Conservation (phyloP, 768 basidiomycete genomes). For the Rhizopogon salebrosus region DNA sequence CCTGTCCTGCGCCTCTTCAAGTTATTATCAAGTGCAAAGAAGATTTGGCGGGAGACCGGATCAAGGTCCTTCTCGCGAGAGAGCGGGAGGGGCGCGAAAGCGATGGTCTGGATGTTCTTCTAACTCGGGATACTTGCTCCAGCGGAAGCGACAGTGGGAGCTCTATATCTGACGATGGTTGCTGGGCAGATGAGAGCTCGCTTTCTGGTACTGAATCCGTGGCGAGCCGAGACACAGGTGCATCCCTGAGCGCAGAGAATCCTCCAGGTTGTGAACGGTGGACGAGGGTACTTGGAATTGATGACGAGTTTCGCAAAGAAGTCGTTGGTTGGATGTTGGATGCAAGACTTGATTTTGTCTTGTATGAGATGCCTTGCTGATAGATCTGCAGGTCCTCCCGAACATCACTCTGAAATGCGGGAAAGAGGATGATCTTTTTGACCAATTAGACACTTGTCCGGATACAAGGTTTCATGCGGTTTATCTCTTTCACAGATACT, state of each 20-base stretch:
- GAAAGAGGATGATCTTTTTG: slow-evolving; percentile 27
- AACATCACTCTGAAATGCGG: neutral
- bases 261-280: slow-evolving; percentile 7
- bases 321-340: slow-evolving; percentile 43
- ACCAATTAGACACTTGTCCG: slow-evolving; percentile 48
- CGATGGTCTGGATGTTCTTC: slow-evolving; percentile 25
- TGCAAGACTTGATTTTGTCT: slow-evolving; percentile 19
- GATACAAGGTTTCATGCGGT: slow-evolving; percentile 66
- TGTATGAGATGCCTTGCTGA: neutral
- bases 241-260: neutral
- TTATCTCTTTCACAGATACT: slow-evolving; percentile 55
- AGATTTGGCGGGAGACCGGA: slow-evolving; percentile 38
- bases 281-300: slow-evolving; percentile 25
- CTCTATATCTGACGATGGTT: slow-evolving; percentile 9
- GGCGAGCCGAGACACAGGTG: slow-evolving; percentile 8
- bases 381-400: neutral
- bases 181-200: slow-evolving; percentile 15
- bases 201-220: slow-evolving; percentile 13
- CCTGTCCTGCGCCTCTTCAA: slow-evolving; percentile 25
- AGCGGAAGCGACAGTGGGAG: slow-evolving; percentile 7
- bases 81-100: slow-evolving; percentile 32
- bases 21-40: slow-evolving; percentile 24
- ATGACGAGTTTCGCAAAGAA: slow-evolving; percentile 27
- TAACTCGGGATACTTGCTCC: neutral
- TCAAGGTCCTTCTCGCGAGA: slow-evolving; percentile 35